These are phyloP conservation scores for Aspergillus conjunctus DNA, from an alignment of 495 filamentous ascomycete genomes.

Conservation along the genomic window DNA sequence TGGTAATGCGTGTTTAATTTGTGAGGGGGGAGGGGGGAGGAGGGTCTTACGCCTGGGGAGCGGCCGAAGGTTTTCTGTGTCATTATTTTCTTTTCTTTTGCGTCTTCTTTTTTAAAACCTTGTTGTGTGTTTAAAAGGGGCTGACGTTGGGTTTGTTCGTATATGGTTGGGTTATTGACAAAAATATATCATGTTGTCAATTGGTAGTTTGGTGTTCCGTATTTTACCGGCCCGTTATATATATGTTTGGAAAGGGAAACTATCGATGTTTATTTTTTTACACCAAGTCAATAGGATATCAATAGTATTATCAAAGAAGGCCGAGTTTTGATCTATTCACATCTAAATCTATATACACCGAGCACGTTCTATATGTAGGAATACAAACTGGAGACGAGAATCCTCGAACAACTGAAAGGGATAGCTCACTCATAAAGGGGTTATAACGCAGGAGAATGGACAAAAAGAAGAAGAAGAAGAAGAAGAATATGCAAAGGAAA, in stretches of 20 bases:
- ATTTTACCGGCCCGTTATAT: too few relatives aligned
- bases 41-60: conserved; percentile 28
- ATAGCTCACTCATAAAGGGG: neutral
- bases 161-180: too few relatives aligned
- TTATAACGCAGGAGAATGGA: neutral
- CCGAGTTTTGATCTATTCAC: neutral
- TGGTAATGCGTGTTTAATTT: neutral
- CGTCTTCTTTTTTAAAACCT: neutral
- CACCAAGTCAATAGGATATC: too few relatives aligned
- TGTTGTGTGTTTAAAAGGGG: neutral
- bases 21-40: neutral
- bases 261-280: too few relatives aligned
- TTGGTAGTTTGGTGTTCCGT: too few relatives aligned
- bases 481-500: conserved; percentile 22
- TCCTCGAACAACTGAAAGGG: neutral
- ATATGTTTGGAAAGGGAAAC: too few relatives aligned
- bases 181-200: too few relatives aligned
- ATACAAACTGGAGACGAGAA: neutral
- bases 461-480: conserved; percentile 8
- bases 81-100: conserved; percentile 9
- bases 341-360: conserved; percentile 11
- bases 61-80: conserved; percentile 28
- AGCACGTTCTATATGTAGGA: conserved; percentile 5
- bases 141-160: too few relatives aligned
- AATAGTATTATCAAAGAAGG: neutral